Percentiles rank a stretch among this genome's conserved stretches.
Conservation (phyloP, 2,329 filamentous ascomycete species). For the Fusarium verrucosum region DNA sequence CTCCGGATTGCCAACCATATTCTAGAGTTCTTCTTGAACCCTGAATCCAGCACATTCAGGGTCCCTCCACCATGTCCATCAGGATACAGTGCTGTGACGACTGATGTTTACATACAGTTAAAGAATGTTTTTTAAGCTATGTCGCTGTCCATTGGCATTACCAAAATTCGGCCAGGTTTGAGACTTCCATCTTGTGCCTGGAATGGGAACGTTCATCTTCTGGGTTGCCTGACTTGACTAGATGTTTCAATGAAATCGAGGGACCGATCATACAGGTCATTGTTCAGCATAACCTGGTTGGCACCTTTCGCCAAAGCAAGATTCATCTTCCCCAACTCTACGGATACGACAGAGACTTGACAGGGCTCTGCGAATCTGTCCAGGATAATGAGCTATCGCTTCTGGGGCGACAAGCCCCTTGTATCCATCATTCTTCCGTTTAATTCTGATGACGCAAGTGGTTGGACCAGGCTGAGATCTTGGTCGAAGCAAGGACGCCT, state of each 20-base stretch:
- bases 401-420: not conserved
- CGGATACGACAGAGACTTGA: conserved; percentile 5
- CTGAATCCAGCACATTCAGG: conserved; percentile 26
- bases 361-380: conserved; percentile 6
- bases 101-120: not conserved
- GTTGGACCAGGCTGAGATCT: not conserved
- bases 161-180: not conserved
- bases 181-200: not conserved
- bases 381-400: conserved; percentile 19
- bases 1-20: conserved; percentile 33
- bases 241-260: not conserved
- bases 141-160: conserved; percentile 25
- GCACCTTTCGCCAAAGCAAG: not conserved
- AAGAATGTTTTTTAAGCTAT: conserved; percentile 1
- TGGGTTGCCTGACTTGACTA: not conserved
- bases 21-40: conserved; percentile 10
- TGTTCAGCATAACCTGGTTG: not conserved
- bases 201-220: not conserved
- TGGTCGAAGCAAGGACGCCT: not conserved
- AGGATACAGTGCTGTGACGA: not conserved
- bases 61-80: conserved; percentile 26
- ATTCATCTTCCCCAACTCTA: not conserved
- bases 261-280: too few relatives aligned
- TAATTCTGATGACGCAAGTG: conserved; percentile 13
- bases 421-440: not conserved